Percentiles rank a stretch among this genome's conserved stretches.
Conservation (phyloP, 805 yeast species). For the Yarrowia sp. region DNA sequence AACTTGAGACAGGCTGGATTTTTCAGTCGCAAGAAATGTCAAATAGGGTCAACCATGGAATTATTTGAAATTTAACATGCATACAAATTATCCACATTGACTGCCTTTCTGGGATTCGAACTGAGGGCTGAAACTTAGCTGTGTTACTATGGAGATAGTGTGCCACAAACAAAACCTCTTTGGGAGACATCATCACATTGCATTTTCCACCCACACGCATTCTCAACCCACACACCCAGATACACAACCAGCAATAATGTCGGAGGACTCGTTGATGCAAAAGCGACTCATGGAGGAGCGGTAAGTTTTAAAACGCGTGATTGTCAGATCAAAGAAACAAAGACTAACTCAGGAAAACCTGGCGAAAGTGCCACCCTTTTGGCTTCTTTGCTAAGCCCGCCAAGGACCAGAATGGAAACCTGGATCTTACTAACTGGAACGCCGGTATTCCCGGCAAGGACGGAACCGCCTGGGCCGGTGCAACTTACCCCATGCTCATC, state of each 20-base stretch:
- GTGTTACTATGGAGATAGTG: not conserved
- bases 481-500: conserved; percentile 80
- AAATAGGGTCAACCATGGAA: not conserved
- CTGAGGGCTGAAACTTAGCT: not conserved
- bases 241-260: not conserved
- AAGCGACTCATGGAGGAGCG: conserved; percentile 15
- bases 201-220: not conserved
- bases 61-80: not conserved
- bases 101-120: not conserved
- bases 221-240: not conserved
- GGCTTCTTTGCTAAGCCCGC: conserved; percentile 93
- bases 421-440: conserved; percentile 83
- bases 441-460: conserved; percentile 95
- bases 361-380: conserved; percentile 98
- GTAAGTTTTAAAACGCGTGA: not conserved
- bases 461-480: conserved; percentile 84
- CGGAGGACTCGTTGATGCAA: conserved; percentile 7
- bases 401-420: conserved; percentile 73
- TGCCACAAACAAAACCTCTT: not conserved
- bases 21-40: too few species aligned
- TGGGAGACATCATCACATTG: conserved; percentile 18
- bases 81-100: not conserved
- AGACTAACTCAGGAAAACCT: conserved; percentile 61
- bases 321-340: not conserved
- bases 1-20: too few species aligned